Evolutionary conservation across 129 eudicot genomes (phyloP), one percentile per base, ranked within the genome.

Genomic region (carrot (Daucus carota)): DNA sequence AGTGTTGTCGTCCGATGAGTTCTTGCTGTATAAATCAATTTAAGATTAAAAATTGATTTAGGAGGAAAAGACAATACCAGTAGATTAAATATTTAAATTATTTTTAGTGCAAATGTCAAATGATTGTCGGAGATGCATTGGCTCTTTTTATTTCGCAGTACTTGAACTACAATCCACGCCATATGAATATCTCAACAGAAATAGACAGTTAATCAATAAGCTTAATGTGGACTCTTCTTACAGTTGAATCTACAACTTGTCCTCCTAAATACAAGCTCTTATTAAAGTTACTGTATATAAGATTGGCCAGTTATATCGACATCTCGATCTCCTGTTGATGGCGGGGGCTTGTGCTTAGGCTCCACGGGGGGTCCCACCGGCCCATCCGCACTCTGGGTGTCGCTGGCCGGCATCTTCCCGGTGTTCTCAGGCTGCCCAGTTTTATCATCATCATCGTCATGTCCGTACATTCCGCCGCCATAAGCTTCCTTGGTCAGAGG

Each of bases 401-500:
- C 86, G 66, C 94, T 87, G 4, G 92, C 92, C 48, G 82, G 88
- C 3, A 65, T 81, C 40, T 78, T 73, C 4, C 11, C 24, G 4
- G 67, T 48, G 43, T 77, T 69, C 78, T 54, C 84, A 20, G 70
- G 65, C 12, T 54, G 59, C 59, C 7, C 59, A 18, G n/a, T 20
- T 6, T 18, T 11, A 0, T 50, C 59, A 14, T 62, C 71, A 9
- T 17, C 73, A 69, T 86, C 85, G 9, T 88, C 90, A 41, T 68
- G 73, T 14, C 89, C 93, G 74, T 91, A 87, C 88, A 86, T 84
- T n/a, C 97, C 94, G 2, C 97, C 93, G 28, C 92, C 97, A 60
- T 88, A 90, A 0, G 96, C 96, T 65, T 86, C 86, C n/a, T 54
- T 62, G 7, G 86, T 84, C 6, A 88, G 29, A 8, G 96, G 85